Evolutionary conservation across 108 stramenopile genomes (phyloP).

Genomic region (Nitzschia sp.): DNA sequence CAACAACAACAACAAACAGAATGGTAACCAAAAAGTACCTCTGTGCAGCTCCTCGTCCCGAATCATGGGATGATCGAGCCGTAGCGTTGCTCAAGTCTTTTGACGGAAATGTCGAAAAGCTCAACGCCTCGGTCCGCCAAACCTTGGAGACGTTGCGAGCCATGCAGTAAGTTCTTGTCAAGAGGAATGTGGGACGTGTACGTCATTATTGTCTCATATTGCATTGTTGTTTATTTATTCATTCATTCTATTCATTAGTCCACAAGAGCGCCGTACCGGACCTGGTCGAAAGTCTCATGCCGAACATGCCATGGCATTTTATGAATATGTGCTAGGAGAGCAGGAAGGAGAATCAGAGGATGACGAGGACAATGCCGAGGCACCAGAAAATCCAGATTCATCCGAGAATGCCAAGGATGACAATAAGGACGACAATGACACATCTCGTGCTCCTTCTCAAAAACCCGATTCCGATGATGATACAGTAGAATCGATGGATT

Average conservation of each 20-base stretch:
- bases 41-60: slow-evolving; percentile 54
- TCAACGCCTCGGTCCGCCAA: slow-evolving; percentile 22
- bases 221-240: not conserved
- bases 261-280: slow-evolving; percentile 35
- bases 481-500: slow-evolving; percentile 38
- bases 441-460: not conserved
- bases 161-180: slow-evolving; percentile 28
- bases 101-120: slow-evolving; percentile 23
- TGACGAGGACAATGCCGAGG: slow-evolving; percentile 26
- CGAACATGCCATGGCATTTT: slow-evolving; percentile 63
- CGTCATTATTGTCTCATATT: not conserved
- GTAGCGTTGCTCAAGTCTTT: slow-evolving; percentile 42
- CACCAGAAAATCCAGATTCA: slow-evolving; percentile 3
- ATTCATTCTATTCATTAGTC: slow-evolving; percentile 7
- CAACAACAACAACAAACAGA: not conserved
- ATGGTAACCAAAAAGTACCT: slow-evolving; percentile 50
- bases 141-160: slow-evolving; percentile 34
- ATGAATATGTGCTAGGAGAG: slow-evolving; percentile 44
- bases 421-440: slow-evolving; percentile 2
- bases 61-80: slow-evolving; percentile 46
- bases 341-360: slow-evolving; percentile 19
- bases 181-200: not conserved
- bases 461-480: slow-evolving; percentile 9
- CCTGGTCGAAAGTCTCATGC: slow-evolving; percentile 58
- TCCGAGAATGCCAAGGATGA: slow-evolving; percentile 25